Evolutionary conservation across 805 yeast species (phyloP).

Genomic region (Barnettozyma pratensis): DNA sequence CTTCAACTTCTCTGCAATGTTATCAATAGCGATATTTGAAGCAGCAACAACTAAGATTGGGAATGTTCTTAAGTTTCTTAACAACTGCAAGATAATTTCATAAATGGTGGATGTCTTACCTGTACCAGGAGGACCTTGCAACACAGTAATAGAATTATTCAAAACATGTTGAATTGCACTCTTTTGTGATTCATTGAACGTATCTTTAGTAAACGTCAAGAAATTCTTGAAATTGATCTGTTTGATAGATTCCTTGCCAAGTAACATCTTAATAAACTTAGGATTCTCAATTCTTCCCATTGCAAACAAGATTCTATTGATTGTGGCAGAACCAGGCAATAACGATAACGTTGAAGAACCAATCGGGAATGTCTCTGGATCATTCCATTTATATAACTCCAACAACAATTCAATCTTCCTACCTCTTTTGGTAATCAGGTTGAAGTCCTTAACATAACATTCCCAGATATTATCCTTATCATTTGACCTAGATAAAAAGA

Average conservation of each 20-base stretch:
- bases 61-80: slow-evolving; percentile 48
- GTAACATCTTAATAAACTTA: slow-evolving; percentile 45
- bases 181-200: slow-evolving; percentile 55
- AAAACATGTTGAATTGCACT: slow-evolving; percentile 33
- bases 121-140: slow-evolving; percentile 83
- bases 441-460: slow-evolving; percentile 45
- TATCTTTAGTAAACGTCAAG: slow-evolving; percentile 42
- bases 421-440: slow-evolving; percentile 26
- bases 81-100: slow-evolving; percentile 53
- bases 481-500: slow-evolving; percentile 42
- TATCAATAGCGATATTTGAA: slow-evolving; percentile 70
- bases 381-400: slow-evolving; percentile 56
- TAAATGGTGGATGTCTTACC: slow-evolving; percentile 73
- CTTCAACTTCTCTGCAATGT: slow-evolving; percentile 65
- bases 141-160: slow-evolving; percentile 39
- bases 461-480: slow-evolving; percentile 57
- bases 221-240: slow-evolving; percentile 54
- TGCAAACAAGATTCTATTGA: slow-evolving; percentile 58
- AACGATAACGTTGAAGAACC: slow-evolving; percentile 36
- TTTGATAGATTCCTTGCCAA: slow-evolving; percentile 50
- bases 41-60: slow-evolving; percentile 74
- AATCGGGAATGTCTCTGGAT: slow-evolving; percentile 39
- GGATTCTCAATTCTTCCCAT: slow-evolving; percentile 56
- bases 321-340: slow-evolving; percentile 59
- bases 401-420: slow-evolving; percentile 39